Evolutionary conservation across 768 basidiomycete genomes (phyloP), one percentile per base, ranked within the genome.

Genomic region (Lactarius hatsudake): DNA sequence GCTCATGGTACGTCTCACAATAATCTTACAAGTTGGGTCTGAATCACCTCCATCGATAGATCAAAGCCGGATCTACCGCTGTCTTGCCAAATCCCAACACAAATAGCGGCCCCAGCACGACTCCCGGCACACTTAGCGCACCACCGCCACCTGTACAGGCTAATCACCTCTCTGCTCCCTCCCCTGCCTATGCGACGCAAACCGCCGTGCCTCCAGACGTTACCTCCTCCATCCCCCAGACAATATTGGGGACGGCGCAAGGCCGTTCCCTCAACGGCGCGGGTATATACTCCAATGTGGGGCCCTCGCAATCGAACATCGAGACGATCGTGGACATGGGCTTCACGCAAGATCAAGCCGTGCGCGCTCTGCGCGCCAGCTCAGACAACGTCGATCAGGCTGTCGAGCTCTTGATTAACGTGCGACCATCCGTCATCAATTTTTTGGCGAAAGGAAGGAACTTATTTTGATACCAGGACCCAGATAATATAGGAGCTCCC

Each of bases 371-470:
- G 75, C 83, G 93, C 67, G 96, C 95, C 30, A 94, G 92, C 75
- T 98, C 84, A 80, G 98, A 98, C 78, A 98, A 98, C 79, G 90
- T 96, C 18, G 94, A 98, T 72, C 86, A 96, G 30, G 97, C 97
- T 2, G 94, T 94, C 17, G 97, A 99, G 75, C 98, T 98, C 77
- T 81, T 98, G 64, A 89, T 98, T 86, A 96, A 76, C 66, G 96
- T 95, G 71, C 71, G 89, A 79, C 10, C 18, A 12, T 26, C 13
- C 12, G 12, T 0, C 23, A 15, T 28, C 38, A n/a, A 8, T 45
- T 26, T 34, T 8, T 26, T 58, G 40, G 40, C 40, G 17, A 15
- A 17, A 28, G 15, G 18, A 17, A 51, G 9, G 30, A 48, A 59
- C 13, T 72, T 23, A 62, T 64, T 65, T 32, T 15, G 13, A 56